Evolutionary conservation across 306 rosid species (phyloP).

Genomic region (Acmispon strigosus): DNA sequence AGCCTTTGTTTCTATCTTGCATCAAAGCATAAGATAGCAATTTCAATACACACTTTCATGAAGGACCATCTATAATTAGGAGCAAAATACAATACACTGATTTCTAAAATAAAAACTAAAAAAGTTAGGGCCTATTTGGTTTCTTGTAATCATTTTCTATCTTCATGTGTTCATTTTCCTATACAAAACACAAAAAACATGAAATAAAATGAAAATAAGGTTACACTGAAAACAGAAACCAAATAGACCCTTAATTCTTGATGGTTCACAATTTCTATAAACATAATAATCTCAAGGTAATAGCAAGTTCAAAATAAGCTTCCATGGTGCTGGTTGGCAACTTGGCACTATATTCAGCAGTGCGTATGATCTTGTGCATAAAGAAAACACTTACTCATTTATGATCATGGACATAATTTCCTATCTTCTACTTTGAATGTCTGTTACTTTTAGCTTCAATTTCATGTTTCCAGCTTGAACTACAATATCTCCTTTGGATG

Average conservation of each 20-base stretch:
- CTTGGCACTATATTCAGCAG: not conserved
- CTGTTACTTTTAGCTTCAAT: constrained; percentile 63
- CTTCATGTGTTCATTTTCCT: no score
- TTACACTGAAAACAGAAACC: no score
- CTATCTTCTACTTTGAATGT: constrained; percentile 37
- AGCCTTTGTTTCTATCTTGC: not conserved
- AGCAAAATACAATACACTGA: not conserved
- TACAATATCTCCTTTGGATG: constrained; percentile 63
- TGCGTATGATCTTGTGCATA: not conserved
- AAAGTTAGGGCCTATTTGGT: not conserved
- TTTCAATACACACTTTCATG: not conserved
- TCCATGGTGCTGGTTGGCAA: not conserved
- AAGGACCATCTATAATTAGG: no score
- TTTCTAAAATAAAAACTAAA: not conserved
- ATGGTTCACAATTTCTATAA: not conserved
- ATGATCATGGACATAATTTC: constrained; percentile 11
- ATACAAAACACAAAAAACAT: no score
- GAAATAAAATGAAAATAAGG: no score
- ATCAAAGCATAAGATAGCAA: not conserved
- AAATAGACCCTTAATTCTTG: not conserved
- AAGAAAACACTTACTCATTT: constrained; percentile 11
- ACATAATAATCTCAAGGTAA: not conserved
- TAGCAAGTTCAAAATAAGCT: not conserved
- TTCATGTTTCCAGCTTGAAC: constrained; percentile 87
- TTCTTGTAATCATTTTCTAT: no score